Base-by-base conservation (phyloP, 352 stramenopile species). In the Pythium vanterpoolii region DNA sequence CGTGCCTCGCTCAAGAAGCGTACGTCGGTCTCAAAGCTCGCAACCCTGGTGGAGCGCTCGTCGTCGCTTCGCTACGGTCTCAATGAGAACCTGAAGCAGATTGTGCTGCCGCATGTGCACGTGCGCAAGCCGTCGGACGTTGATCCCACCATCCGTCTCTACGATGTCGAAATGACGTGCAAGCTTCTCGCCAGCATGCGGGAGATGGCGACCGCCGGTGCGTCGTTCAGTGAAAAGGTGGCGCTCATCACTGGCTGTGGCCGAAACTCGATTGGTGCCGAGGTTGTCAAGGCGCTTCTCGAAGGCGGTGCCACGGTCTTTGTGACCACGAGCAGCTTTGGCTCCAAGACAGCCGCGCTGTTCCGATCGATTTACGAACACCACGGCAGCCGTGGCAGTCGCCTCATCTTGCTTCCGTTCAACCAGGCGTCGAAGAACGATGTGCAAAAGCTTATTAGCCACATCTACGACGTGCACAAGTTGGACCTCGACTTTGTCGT, bases 301-400 rank as follows among this genome's bases (percentile, higher is more conserved):
- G 82, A 95, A 64, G 87, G 87, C 60, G 87, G 87, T 16, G 86
- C 87, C 3, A 93, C 79, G 2, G 83, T 96, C 50, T 87, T 96
- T 24, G 82, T 86, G 67, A 94, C 87, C 10, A 93, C 86, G 21
- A 91, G 80, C 51, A 93, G 76, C 68, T 93, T 93, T 51, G 78
- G 73, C 30, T 67, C 64, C 47, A 69, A 74, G 36, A 83, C 78
- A 10, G 77, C 82, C 4, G 49, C 51, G 1, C 43, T 86, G 11
- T 95, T 96, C 74, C 86, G 79, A 16, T 70, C 74, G 44, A 89
- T 94, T 39, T 96, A 94, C 64, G 85, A 96, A 65, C 77, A 87
- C 54, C 83, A 93, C 67, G 86, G 87, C 28, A 87, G 81, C 46
- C 83, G 83, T 24, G 86, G 84, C 33, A 91, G 79, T 55, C 79